Evolutionary conservation across 352 stramenopile species (phyloP).

Genomic region (Nothophytophthora sp.): DNA sequence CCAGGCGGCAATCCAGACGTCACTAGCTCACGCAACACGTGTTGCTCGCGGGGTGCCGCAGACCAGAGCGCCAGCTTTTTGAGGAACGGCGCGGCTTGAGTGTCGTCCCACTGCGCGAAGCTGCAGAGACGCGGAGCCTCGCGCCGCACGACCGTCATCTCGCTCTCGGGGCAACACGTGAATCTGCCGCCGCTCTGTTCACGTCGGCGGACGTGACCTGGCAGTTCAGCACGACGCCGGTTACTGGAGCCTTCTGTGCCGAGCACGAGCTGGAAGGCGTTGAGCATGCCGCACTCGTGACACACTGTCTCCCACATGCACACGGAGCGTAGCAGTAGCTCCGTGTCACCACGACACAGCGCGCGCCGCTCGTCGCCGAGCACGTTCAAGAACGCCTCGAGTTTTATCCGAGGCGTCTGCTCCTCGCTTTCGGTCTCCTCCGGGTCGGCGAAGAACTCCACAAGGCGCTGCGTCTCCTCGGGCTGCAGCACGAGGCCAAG

Average conservation of each 20-base stretch:
- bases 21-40: conserved; percentile 65
- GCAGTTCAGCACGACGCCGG: conserved; percentile 68
- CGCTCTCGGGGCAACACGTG: conserved; percentile 56
- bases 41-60: conserved; percentile 66
- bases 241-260: conserved; percentile 38
- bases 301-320: conserved; percentile 93
- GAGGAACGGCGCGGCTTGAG: conserved; percentile 46
- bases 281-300: conserved; percentile 90
- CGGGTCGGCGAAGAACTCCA: conserved; percentile 84
- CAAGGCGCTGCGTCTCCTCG: conserved; percentile 76
- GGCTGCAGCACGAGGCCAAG: conserved; percentile 83
- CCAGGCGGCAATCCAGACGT: conserved; percentile 65
- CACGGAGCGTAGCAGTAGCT: conserved; percentile 72
- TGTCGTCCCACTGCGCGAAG: conserved; percentile 67
- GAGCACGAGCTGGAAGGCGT: conserved; percentile 86
- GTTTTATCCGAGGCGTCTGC: conserved; percentile 15
- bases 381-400: conserved; percentile 81
- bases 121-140: conserved; percentile 52
- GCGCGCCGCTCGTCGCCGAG: conserved; percentile 66
- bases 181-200: conserved; percentile 51
- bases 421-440: conserved; percentile 49
- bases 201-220: conserved; percentile 62
- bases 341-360: conserved; percentile 77
- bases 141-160: conserved; percentile 65
- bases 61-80: conserved; percentile 81